A percentile compares a stretch with the other conserved stretches of the same genome.
Evolutionary conservation across 768 basidiomycete species (phyloP).

Genomic region (Rhodotorula taiwanensis): DNA sequence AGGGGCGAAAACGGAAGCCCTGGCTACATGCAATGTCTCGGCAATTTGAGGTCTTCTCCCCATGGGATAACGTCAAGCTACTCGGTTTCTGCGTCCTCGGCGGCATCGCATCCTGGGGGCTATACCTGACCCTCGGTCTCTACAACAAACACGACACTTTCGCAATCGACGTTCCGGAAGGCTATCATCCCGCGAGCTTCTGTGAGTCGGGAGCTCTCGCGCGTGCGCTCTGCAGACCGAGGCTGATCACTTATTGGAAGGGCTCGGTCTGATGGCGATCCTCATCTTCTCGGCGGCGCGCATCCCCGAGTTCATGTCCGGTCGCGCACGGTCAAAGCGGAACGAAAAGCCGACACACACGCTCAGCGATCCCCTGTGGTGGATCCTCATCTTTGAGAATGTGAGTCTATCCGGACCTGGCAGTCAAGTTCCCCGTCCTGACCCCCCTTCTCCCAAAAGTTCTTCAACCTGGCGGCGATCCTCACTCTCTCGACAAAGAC

Average conservation of each 20-base stretch:
- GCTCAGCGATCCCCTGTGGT: not conserved
- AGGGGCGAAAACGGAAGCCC: not conserved
- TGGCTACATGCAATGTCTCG: not conserved
- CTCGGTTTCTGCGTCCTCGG: not conserved
- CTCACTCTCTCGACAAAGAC: not conserved
- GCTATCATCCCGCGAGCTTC: too few species aligned
- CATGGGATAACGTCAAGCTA: conserved; percentile 6
- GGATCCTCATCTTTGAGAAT: conserved; percentile 3
- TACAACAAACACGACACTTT: not conserved
- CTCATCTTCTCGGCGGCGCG: conserved; percentile 4
- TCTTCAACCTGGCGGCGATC: conserved; percentile 14
- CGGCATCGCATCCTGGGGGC: conserved; percentile 1
- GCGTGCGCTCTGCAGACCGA: too few species aligned
- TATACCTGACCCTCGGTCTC: not conserved
- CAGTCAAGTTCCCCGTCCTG: not conserved
- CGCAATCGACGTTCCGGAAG: not conserved
- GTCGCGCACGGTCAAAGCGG: not conserved
- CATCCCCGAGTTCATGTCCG: conserved; percentile 1
- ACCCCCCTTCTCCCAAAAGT: not conserved
- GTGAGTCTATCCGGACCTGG: too few species aligned
- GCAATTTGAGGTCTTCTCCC: not conserved
- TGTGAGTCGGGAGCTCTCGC: too few species aligned
- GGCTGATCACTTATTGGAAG: too few species aligned
- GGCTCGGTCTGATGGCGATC: too few species aligned
- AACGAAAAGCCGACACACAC: not conserved